Evolutionary conservation across 2,329 filamentous ascomycete species (phyloP), one percentile per base, ranked within the genome.

Genomic region (Falciphora oryzae): DNA sequence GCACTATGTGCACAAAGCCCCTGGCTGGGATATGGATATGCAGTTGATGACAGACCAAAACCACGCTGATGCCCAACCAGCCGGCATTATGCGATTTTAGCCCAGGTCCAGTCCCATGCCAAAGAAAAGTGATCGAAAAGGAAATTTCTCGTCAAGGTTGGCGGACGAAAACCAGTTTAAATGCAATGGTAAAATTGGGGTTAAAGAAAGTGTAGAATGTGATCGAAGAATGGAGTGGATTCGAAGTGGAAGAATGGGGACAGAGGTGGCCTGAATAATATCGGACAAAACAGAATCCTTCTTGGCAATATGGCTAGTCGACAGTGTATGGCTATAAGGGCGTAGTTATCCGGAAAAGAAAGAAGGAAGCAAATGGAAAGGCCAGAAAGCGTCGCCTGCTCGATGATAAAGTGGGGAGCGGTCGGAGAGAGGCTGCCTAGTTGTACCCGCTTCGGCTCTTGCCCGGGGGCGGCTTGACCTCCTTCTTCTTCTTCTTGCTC

Each of bases 391-490:
- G 35, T 38, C 35, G 35, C 14, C 18, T 38, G 13, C 35, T 38
- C 35, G 18, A 53, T 53, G 18, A 18, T 3, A 53, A 53, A n/a
- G 4, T n/a, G 8, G 22, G 16, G 22, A n/a, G 44, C 2, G 18
- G 6, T 53, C 18, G 22, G 22, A 2, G 6, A 8, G 22, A 53
- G 2, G 44, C 44, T 16, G 8, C 35, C 38, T 35, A 63, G 31
- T 63, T 63, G 62, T 63, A 63, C 7, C 62, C 62, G 56, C 62
- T 63, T 44, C 62, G 62, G 62, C 62, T 63, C 56, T 63, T 63
- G n/a, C 62, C 62, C 4, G 56, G 53, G 16, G 62, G 62, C 56
- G 62, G 62, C 62, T 63, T 63, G 62, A 56, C 28, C n/a, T 63
- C 62, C 62, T 63, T 63, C 62, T 61, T 38, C 27, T 59, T 57